Percentiles rank a stretch among this genome's conserved stretches.
These are phyloP conservation scores for Brassica balearica DNA, from an alignment of 441 rosid genomes.

Conservation along the genomic window DNA sequence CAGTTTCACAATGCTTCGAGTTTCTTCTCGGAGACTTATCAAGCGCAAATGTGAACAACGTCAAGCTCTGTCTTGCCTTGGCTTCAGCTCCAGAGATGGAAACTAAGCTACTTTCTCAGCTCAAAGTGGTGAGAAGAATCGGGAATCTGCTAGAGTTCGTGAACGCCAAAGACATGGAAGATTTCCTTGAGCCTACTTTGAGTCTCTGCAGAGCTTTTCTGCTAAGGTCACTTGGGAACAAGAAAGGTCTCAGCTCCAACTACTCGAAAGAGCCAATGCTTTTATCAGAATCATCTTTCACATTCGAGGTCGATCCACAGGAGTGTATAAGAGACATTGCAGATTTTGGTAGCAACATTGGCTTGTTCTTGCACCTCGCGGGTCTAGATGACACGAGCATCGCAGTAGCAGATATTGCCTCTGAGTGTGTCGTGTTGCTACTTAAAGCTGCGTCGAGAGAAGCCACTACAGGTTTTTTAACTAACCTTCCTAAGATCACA, in stretches of 20 bases:
- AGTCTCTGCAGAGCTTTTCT: slow-evolving; percentile 85
- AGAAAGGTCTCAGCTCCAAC: slow-evolving; percentile 50
- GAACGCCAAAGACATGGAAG: slow-evolving; percentile 89
- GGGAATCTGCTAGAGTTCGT: slow-evolving; percentile 91
- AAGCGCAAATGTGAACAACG: slow-evolving; percentile 86
- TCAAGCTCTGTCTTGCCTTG: slow-evolving; percentile 88
- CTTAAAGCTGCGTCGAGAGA: slow-evolving; percentile 94
- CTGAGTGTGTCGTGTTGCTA: slow-evolving; percentile 76
- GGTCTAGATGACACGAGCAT: slow-evolving; percentile 54
- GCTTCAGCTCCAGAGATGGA: slow-evolving; percentile 98
- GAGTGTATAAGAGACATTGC: slow-evolving; percentile 72
- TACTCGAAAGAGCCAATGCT: slow-evolving; percentile 68
- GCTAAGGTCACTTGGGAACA: slow-evolving; percentile 61
- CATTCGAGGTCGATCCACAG: slow-evolving; percentile 57
- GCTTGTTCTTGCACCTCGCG: slow-evolving; percentile 70
- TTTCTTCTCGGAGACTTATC: slow-evolving; percentile 92
- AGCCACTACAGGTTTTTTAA: slow-evolving; percentile 82
- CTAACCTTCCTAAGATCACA: slow-evolving; percentile 79
- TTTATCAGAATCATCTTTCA: slow-evolving; percentile 59
- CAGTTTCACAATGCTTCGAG: slow-evolving; percentile 88
- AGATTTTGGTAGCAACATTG: slow-evolving; percentile 76
- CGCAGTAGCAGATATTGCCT: slow-evolving; percentile 69
- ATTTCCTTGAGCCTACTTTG: slow-evolving; percentile 90
- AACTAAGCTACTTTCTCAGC: slow-evolving; percentile 78
- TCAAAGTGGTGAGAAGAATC: slow-evolving; percentile 80